Evolutionary conservation across 345 rosid species (phyloP).

Genomic region (Populus simonii): DNA sequence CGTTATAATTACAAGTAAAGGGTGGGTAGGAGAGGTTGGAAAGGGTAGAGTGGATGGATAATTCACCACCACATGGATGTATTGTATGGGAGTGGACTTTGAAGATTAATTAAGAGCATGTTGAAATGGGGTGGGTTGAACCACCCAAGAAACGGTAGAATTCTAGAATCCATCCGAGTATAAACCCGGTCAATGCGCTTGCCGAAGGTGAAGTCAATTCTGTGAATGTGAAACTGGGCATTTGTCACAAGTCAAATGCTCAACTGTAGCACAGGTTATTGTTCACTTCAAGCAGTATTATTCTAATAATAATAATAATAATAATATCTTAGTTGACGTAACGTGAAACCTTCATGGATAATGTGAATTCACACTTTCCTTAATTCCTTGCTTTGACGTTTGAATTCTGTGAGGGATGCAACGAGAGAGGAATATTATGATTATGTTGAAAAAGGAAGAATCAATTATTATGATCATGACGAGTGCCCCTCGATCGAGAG

Average conservation of each 20-base stretch:
- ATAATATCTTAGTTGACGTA: not conserved
- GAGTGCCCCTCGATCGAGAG: no score
- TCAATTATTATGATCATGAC: not conserved
- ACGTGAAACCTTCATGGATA: not conserved
- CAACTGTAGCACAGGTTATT: not conserved
- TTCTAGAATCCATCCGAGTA: not conserved
- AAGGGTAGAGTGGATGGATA: not conserved
- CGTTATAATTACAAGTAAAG: no score
- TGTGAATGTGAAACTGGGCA: not conserved
- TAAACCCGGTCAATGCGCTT: not conserved
- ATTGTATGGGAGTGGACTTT: not conserved
- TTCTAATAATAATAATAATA: not conserved
- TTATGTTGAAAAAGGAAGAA: not conserved
- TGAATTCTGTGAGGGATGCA: no score
- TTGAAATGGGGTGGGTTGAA: conserved; percentile 24
- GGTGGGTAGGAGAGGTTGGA: not conserved
- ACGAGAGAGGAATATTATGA: no score
- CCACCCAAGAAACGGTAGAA: conserved; percentile 17
- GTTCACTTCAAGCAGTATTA: not conserved
- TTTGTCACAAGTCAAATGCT: not conserved
- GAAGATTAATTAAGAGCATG: not conserved
- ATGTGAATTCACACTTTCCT: not conserved
- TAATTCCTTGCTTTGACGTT: no score
- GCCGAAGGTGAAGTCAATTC: not conserved
- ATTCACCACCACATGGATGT: not conserved